Evolutionary conservation across 345 rosid species (phyloP), one percentile per base, ranked within the genome.

Genomic region (Eucalyptus leucophloia): DNA sequence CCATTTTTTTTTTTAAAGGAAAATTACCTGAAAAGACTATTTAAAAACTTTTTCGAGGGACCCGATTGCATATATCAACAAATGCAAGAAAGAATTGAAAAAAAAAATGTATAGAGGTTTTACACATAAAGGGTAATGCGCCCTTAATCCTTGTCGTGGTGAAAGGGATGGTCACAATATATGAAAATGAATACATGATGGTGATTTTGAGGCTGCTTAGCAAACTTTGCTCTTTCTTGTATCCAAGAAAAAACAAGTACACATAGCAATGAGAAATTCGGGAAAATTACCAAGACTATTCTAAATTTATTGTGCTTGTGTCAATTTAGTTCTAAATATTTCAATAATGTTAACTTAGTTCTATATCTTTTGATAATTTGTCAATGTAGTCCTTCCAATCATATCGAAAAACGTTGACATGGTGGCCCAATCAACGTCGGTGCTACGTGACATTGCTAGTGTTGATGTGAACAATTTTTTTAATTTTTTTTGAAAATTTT

Each of bases 371-470:
- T 56, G 28, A 56, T 56, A 56, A 56, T 56, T 56, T 56, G 30
- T 4, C 62, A 10, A 56, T 56, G 13, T 23, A 56, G 28, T 56
- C 6, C 1, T 56, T 56, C 13, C 30, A 10, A 7, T 7, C 62
- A 56, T 23, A 56, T 2, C 13, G 3, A 24, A 56, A 56, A 56
- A 56, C 0, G 3, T 56, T 24, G 62, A 56, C 12, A 10, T 56
- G 62, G 13, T 56, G 12, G 28, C 62, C 28, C 6, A 56, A 1
- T 56, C 3, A 56, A 23, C 0, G 5, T 0, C 12, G 1, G 1
- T 56, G 28, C 13, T 24, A 9, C 1, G 12, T 56, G 62, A 56
- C 2, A 1, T 56, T 23, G 1, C 3, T 0, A 10, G 9, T 24
- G 30, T 1, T 56, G 1, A 56, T 23, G 30, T 56, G 13, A 0